Evolutionary conservation across 345 rosid genomes (phyloP), one percentile per base, ranked within the genome.

Genomic region (Kandelia obovata): DNA sequence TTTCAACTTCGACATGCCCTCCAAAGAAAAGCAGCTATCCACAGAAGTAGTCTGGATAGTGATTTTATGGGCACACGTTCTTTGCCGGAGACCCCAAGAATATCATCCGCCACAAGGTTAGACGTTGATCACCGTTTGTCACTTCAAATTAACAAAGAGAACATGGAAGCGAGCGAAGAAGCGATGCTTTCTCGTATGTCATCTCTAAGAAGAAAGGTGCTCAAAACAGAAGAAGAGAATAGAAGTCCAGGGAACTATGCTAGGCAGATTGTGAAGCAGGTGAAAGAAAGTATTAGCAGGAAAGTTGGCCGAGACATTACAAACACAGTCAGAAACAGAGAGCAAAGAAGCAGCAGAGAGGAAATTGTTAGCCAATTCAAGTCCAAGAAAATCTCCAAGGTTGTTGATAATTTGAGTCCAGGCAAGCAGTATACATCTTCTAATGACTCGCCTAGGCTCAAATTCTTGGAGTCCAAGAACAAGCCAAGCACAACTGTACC

Each of bases 51-150:
- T 25, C n/a, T 81, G 15, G 89, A 83, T 20, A 74, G 71, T 61
- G 75, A 84, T 57, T 52, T 72, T 34, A 69, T 62, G 5, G 90
- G 87, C 4, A 80, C 88, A 28, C 86, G 88, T 13, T 91, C 96
- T 49, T 80, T 87, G 73, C 98, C 96, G 2, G 97, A 89, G 70
- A 91, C 96, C 0, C 97, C 97, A 1, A 84, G 93, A 80, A 74
- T 90, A 30, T 92, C 96, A 15, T 85, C 86, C 0, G 90, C 86
- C 4, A 85, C 96, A 67, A 81, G 89, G 72, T 86, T 96, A 4
- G 96, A 89, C 37, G 89, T 87, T 15, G 90, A 81, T 61, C 95
- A 80, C 70, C 94, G 96, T 6, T 83, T 87, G 32, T 89, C 98
- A 0, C 87, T 94, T 70, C 96, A 88, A 62, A 82, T 84, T 71